phyloP scores from a whole-genome alignment of 176 grass and related monocot genomes.

The Dendrocalamus sinicus region DNA sequence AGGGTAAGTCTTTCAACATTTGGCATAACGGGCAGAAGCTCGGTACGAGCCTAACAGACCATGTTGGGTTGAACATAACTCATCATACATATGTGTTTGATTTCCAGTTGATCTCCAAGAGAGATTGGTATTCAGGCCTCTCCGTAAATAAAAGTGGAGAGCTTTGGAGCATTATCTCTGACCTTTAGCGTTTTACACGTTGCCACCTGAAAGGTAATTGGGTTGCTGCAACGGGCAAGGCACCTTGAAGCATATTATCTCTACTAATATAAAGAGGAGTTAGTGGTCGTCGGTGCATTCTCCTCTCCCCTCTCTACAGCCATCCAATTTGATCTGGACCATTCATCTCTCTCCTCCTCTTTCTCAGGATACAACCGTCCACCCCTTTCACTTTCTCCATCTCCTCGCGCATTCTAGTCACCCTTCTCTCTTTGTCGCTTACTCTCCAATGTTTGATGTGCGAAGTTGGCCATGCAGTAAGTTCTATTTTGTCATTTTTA shows the following conservation, averaged over 20 bases:
- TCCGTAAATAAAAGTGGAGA: background rate
- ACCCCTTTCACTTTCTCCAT: too few relatives aligned
- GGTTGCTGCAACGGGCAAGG: slow-evolving; percentile 7
- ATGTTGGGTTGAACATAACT: background rate
- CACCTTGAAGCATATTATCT: slow-evolving; percentile 17
- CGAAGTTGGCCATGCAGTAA: too few relatives aligned
- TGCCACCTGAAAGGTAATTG: background rate
- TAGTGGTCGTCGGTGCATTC: too few relatives aligned
- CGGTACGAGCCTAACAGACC: background rate
- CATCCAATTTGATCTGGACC: too few relatives aligned
- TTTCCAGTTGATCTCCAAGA: background rate
- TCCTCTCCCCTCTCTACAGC: too few relatives aligned
- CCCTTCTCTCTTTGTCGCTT: too few relatives aligned
- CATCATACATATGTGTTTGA: background rate
- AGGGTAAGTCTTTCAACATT: background rate
- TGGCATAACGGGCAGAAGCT: background rate
- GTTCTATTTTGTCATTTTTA: too few relatives aligned
- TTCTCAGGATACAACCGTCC: too few relatives aligned
- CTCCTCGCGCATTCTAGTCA: too few relatives aligned
- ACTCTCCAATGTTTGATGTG: too few relatives aligned
- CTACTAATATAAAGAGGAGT: too few relatives aligned
- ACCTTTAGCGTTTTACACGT: background rate
- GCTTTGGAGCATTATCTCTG: background rate
- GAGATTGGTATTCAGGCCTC: background rate
- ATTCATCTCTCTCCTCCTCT: too few relatives aligned